Base-by-base conservation (phyloP, 257 asterid genomes). In the Solanum neorickii region DNA sequence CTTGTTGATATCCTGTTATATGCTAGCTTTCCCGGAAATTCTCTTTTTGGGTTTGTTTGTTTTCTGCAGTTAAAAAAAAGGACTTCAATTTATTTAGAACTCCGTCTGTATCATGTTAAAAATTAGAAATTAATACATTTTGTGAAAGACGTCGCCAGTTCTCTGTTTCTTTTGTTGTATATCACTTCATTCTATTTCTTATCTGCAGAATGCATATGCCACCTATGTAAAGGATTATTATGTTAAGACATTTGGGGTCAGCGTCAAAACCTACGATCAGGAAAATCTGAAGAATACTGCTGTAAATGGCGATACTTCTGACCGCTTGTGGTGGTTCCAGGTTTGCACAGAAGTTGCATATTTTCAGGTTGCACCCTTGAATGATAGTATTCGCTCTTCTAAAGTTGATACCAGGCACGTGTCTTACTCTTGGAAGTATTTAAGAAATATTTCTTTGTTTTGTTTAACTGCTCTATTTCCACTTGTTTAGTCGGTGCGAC, bases 291-390 rank as follows among this genome's bases (percentile, higher is more conserved):
- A 92, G 94, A 88, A 89, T 41, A 89, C 94, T 83, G 86, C 90
- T 87, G 59, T 92, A 84, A 88, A 46, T 33, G 88, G 86, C 62
- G 90, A 90, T 75, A 88, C 92, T 60, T 88, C 95, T 62, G 94
- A 89, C 89, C 99, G 98, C 86, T 89, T 97, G 91, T 97, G 99
- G 99, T 97, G 99, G 99, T 97, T 95, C 95, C 99, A 97, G 92
- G 99, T 95, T 86, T 97, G 99, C 87, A 93, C 99, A 2, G 99
- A 97, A 91, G 99, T 97, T 87, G 99, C 99, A 65, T 97, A 93
- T 93, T 97, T 97, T 89, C 99, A 97, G 94, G 96, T 94, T 88
- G 99, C 99, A 29, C 99, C 99, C 39, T 78, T 94, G 87, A 95
- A 95, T 90, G 99, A 97, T 86, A 97, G 98, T 88, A 91, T 97